These are phyloP conservation scores for Candida bentonensis DNA, from an alignment of 805 yeast genomes.

Conservation along the genomic window DNA sequence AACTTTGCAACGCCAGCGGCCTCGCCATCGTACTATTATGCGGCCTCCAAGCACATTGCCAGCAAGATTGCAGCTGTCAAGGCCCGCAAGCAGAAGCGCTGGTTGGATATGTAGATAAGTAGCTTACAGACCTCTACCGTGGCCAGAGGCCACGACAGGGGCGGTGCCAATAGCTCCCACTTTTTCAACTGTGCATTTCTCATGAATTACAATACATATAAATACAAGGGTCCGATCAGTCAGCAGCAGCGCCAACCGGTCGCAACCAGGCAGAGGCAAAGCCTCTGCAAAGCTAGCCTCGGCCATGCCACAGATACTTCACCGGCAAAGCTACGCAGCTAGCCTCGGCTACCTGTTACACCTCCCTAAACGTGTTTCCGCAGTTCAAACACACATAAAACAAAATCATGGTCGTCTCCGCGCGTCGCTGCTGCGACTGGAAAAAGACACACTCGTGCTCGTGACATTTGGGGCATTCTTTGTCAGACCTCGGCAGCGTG, in stretches of 20 bases:
- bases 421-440: conserved; percentile 90
- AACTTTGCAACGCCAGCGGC: conserved; percentile 48
- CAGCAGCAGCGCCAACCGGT: no score
- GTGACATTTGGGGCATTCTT: conserved; percentile 82
- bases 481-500: conserved; percentile 91
- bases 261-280: no score
- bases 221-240: no score
- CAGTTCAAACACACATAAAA: conserved; percentile 87
- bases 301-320: no score
- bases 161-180: background rate
- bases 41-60: background rate
- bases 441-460: conserved; percentile 88
- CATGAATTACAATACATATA: no score
- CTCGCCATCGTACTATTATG: background rate
- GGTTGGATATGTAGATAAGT: background rate
- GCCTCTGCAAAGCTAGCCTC: no score
- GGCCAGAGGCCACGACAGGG: background rate
- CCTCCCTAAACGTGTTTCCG: conserved; percentile 44
- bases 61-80: background rate
- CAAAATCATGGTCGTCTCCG: conserved; percentile 83
- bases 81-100: background rate
- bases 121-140: background rate
- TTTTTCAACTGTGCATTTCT: no score
- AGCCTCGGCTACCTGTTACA: background rate
- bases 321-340: no score